phyloP scores from a whole-genome alignment of 1,139 yeast genomes.

The Candida frijolesensis region DNA sequence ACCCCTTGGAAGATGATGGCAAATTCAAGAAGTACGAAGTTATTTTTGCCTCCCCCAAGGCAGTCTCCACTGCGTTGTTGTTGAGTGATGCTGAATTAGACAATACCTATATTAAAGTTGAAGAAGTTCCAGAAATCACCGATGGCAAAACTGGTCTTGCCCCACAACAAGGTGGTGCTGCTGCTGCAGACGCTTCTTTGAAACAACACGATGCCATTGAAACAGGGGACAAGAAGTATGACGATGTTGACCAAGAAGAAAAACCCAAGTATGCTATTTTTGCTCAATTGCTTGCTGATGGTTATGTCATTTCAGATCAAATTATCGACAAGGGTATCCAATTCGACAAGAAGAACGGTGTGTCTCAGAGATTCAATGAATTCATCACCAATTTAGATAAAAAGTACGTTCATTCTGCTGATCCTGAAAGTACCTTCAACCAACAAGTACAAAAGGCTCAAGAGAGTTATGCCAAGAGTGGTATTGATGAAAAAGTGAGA shows the following conservation, averaged over 20 bases:
- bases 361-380: conserved; percentile 54
- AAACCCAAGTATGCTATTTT: conserved; percentile 77
- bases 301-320: conserved; percentile 67
- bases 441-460: conserved; percentile 21
- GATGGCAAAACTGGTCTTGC: conserved; percentile 9
- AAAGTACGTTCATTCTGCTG: conserved; percentile 48
- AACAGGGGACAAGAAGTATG: conserved; percentile 19
- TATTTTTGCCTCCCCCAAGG: conserved; percentile 58
- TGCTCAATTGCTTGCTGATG: conserved; percentile 75
- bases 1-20: conserved; percentile 13
- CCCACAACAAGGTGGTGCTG: conserved; percentile 8
- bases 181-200: conserved; percentile 13
- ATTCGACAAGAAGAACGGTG: conserved; percentile 67
- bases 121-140: conserved; percentile 30
- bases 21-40: conserved; percentile 47
- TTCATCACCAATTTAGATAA: conserved; percentile 58
- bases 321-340: conserved; percentile 61
- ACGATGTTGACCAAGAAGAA: conserved; percentile 70
- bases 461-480: conserved; percentile 11
- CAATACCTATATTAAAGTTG: conserved; percentile 54
- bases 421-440: conserved; percentile 18
- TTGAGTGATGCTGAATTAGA: conserved; percentile 76
- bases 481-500: conserved; percentile 15
- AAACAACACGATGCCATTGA: conserved; percentile 28
- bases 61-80: conserved; percentile 72